A percentile compares a stretch with the other conserved stretches of the same genome.
These are phyloP conservation scores for Debaryomyces sp. DNA, from an alignment of 1,139 yeast species.

Conservation along the genomic window DNA sequence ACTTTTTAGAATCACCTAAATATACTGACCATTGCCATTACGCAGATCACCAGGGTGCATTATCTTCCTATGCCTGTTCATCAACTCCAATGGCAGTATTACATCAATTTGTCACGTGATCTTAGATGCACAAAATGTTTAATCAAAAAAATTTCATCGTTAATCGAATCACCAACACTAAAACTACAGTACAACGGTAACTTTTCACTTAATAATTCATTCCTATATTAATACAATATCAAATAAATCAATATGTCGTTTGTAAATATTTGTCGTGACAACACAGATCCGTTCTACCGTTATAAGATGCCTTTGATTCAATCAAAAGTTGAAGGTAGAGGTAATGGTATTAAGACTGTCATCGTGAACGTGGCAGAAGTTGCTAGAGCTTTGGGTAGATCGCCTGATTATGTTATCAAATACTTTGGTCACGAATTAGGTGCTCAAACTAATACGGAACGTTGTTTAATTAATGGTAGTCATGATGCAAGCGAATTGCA, in stretches of 20 bases:
- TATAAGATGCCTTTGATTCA: constrained; percentile 98
- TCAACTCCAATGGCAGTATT: too few relatives aligned
- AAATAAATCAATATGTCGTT: constrained; percentile 61
- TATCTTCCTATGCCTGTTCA: not conserved
- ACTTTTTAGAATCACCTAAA: not conserved
- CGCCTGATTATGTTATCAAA: constrained; percentile 88
- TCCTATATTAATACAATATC: not conserved
- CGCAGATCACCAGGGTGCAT: not conserved
- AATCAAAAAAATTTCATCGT: constrained; percentile 8
- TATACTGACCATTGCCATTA: not conserved
- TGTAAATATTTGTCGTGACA: constrained; percentile 94
- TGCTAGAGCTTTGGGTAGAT: constrained; percentile 92
- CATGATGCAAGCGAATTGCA: constrained; percentile 91
- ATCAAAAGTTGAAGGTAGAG: constrained; percentile 98
- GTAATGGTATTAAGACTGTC: constrained; percentile 98
- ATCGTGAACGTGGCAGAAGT: constrained; percentile 89
- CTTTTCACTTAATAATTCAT: not conserved
- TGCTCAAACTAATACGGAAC: constrained; percentile 89
- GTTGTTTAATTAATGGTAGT: constrained; percentile 92
- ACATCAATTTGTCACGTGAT: not conserved
- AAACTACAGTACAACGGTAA: not conserved
- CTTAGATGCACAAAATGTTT: constrained; percentile 7
- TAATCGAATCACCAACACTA: not conserved
- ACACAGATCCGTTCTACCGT: constrained; percentile 98
- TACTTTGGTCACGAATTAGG: constrained; percentile 97